Evolutionary conservation across 257 asterid species (phyloP), one percentile per base, ranked within the genome.

Genomic region (Capsicum chinense): DNA sequence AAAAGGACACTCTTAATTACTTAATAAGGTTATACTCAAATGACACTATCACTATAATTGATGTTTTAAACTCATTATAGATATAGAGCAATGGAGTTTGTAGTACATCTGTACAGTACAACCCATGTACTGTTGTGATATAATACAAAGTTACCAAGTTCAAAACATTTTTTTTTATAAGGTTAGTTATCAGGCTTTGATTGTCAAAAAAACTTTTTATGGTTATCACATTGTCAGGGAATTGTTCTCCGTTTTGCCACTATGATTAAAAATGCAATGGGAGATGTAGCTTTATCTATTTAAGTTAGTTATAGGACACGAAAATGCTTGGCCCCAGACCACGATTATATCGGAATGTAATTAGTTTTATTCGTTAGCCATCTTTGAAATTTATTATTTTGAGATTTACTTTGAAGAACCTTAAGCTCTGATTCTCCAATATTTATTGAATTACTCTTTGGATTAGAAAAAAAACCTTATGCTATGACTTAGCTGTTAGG

Each of bases 181-280:
- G 74, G 74, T 67, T 67, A 14, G 50, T 67, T 67, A 67, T 35
- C 74, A 35, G 73, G 47, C 73, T 66, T 14, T 66, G 70, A 64
- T 11, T 64, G 5, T 66, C 73, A 3, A 17, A 47, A 35, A 33
- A 67, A 48, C 48, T 67, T 13, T 67, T 67, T 67, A 35, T 35
- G 74, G 19, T 8, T 66, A 67, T 35, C 50, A 35, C 50, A 35
- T 67, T 35, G 48, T 33, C 74, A 67, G 19, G 74, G 50, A 35
- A 67, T 10, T 67, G 74, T 67, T 67, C 50, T 35, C 50, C 19
- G 12, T 19, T 67, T 67, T 67, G 50, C 48, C 6, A 2, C 74
- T 39, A 35, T 17, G 74, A 48, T 67, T 5, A 67, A 35, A 67
- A 35, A 12, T 67, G 74, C 74, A 67, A 67, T 6, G 48, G 48